Percentiles rank a stretch among this genome's conserved stretches.
Evolutionary conservation across 2,329 filamentous ascomycete species (phyloP).

Genomic region (Colletotrichum lentis): DNA sequence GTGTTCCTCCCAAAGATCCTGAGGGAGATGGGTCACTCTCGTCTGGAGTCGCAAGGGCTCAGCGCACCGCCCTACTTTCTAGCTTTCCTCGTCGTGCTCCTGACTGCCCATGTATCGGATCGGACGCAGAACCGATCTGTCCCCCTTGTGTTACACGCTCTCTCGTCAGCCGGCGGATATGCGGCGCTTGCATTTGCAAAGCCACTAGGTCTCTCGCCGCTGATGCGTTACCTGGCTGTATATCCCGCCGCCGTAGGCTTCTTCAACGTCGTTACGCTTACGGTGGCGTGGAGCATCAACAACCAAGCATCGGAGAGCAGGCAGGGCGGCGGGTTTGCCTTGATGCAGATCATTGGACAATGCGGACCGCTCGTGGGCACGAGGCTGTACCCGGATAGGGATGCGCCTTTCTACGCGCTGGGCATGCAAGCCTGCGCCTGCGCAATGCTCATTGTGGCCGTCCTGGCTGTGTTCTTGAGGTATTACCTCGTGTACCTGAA

Average conservation of each 20-base stretch:
- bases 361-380: conserved; percentile 77
- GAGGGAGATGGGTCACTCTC: conserved; percentile 75
- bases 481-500: conserved; percentile 63
- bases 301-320: conserved; percentile 76
- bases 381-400: conserved; percentile 67
- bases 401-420: conserved; percentile 67
- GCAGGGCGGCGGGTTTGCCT: conserved; percentile 78
- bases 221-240: conserved; percentile 74
- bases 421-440: conserved; percentile 70
- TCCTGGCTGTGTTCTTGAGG: conserved; percentile 63
- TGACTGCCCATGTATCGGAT: conserved; percentile 78
- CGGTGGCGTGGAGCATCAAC: conserved; percentile 89
- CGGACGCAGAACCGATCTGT: conserved; percentile 66
- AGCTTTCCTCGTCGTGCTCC: conserved; percentile 75
- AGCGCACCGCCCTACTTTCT: conserved; percentile 82
- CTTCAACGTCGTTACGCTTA: conserved; percentile 83
- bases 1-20: conserved; percentile 88
- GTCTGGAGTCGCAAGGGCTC: conserved; percentile 76
- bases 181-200: conserved; percentile 67
- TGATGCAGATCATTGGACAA: conserved; percentile 84
- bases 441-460: conserved; percentile 69
- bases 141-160: conserved; percentile 74
- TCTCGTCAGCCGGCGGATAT: conserved; percentile 70
- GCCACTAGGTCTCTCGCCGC: conserved; percentile 53
- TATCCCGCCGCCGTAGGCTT: conserved; percentile 84